Evolutionary conservation across 768 basidiomycete species (phyloP).

Genomic region (Russula earlei): DNA sequence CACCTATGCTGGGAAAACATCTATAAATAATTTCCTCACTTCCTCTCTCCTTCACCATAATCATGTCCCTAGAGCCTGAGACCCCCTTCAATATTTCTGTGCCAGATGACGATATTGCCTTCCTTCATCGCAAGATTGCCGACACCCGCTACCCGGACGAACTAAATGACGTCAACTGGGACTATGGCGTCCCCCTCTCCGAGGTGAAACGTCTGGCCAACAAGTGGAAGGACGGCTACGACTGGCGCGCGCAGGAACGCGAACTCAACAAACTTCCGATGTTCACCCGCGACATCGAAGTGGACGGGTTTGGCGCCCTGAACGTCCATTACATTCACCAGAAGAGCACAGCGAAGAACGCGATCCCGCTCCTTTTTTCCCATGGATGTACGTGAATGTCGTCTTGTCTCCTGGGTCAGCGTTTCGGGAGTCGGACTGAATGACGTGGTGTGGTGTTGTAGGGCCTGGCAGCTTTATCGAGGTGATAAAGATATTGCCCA

Average conservation of each 20-base stretch:
- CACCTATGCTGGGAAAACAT: no score
- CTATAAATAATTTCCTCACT: no score
- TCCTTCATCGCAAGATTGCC: constrained; percentile 38
- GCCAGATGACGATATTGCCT: constrained; percentile 32
- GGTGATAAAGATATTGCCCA: constrained; percentile 45
- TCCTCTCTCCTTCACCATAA: no score
- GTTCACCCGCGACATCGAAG: constrained; percentile 28
- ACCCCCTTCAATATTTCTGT: constrained; percentile 40
- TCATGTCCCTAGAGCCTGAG: constrained; percentile 25
- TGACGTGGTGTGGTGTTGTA: not conserved
- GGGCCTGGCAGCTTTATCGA: constrained; percentile 27
- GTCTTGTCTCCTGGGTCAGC: not conserved
- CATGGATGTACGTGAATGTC: constrained; percentile 25
- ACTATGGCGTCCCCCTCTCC: constrained; percentile 35
- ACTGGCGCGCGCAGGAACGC: constrained; percentile 28
- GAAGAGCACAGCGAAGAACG: constrained; percentile 22
- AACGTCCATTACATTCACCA: constrained; percentile 32
- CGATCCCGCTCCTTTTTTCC: constrained; percentile 27
- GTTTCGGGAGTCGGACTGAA: not conserved
- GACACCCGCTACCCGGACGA: constrained; percentile 48
- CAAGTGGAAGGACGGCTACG: constrained; percentile 25
- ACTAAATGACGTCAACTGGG: constrained; percentile 39
- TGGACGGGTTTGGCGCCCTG: constrained; percentile 27
- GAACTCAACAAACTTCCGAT: constrained; percentile 28
- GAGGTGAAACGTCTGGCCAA: constrained; percentile 24